A percentile compares a stretch with the other conserved stretches of the same genome.
Evolutionary conservation across 2,329 filamentous ascomycete genomes (phyloP).

Genomic region (Moelleriella libera): DNA sequence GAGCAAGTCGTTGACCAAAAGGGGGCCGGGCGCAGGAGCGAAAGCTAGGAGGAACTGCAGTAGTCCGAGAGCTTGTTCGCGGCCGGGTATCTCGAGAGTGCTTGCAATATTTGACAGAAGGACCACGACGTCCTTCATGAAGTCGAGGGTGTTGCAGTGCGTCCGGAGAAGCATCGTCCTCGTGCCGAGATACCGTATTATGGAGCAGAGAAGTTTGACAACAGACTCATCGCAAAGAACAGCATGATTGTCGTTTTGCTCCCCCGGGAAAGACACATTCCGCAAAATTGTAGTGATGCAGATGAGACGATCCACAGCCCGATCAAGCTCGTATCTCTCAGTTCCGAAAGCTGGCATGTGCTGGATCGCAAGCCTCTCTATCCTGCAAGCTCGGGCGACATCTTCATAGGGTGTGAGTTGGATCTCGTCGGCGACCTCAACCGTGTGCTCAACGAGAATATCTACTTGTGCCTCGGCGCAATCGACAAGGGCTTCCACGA

Average conservation of each 20-base stretch:
- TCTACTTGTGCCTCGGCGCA: constrained; percentile 85
- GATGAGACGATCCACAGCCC: constrained; percentile 73
- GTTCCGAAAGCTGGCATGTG: constrained; percentile 64
- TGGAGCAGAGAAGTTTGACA: constrained; percentile 68
- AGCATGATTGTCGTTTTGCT: constrained; percentile 49
- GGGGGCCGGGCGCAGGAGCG: constrained; percentile 63
- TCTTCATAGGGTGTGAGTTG: constrained; percentile 79
- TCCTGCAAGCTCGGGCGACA: constrained; percentile 61
- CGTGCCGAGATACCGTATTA: constrained; percentile 79
- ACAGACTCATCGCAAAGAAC: constrained; percentile 63
- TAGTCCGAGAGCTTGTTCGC: constrained; percentile 76
- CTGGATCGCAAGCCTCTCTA: constrained; percentile 58
- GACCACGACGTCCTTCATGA: constrained; percentile 90
- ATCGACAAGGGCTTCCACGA: constrained; percentile 78
- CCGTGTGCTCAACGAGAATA: constrained; percentile 67
- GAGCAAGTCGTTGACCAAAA: constrained; percentile 38
- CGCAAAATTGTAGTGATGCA: constrained; percentile 86
- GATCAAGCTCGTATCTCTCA: constrained; percentile 66
- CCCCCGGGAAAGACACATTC: constrained; percentile 73
- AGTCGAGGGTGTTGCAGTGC: constrained; percentile 76
- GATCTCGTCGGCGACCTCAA: constrained; percentile 77
- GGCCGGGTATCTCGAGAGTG: constrained; percentile 64
- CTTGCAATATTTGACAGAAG: constrained; percentile 81
- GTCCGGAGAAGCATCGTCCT: constrained; percentile 75
- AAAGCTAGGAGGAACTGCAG: constrained; percentile 86